Evolutionary conservation across 2,329 filamentous ascomycete species (phyloP), one percentile per base, ranked within the genome.

Genomic region (Leptodontidium sp.): DNA sequence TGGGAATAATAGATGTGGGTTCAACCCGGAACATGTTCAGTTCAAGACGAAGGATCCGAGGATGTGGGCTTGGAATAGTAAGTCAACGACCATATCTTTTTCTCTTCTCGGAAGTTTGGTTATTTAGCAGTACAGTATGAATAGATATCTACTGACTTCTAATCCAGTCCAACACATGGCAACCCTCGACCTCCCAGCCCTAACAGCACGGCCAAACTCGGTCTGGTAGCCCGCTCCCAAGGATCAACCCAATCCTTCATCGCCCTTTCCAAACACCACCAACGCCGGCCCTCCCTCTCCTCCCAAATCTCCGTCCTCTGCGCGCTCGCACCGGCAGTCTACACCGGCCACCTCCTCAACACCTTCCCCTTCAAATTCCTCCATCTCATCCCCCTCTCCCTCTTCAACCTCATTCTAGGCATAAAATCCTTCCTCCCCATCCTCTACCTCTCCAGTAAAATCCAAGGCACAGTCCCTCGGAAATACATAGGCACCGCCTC

Each of bases 1-100:
- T 49, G 94, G 95, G 4, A 97, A 97, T 80, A 97, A 97, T 77
- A 87, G 95, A 32, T 97, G 93, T 77, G 94, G 94, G 0, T 93
- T 96, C 79, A 83, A 86, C 0, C 94, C 94, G 0, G 87, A 89
- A 71, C 94, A 98, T 78, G 86, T 85, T 3, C 80, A 90, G 32
- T 85, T 98, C 45, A 81, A 87, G 2, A 89, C 91, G 71, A 82
- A 82, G 2, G 94, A 98, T 77, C 94, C 95, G 1, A 88, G 93
- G 32, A 97, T 97, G 93, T 98, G 94, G 95, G 89, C 90, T 55
- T 98, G 94, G 94, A 97, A 97, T 73, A 96, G 66, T 68, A 58
- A 49, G 66, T 65, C 40, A 11, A 55, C 32, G 9, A 21, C 35
- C 8, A 21, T 21, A 21, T 35, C n/a, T 29, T 43, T 14, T 29